Conservation (phyloP, 805 yeast genomes). For the Saturnispora zaruensis region DNA sequence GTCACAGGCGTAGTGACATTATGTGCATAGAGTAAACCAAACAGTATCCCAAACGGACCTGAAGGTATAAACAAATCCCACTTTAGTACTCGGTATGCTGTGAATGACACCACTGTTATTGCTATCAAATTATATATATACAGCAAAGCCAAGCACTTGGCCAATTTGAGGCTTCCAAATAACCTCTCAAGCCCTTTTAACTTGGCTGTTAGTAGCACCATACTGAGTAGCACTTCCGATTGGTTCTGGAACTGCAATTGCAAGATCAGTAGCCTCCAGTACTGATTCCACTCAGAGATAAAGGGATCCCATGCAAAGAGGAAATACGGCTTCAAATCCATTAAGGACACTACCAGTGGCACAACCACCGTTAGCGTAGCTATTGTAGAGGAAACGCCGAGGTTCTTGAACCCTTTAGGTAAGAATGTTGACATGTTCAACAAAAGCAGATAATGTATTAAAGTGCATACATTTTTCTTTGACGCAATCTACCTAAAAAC, state of each 20-base stretch:
- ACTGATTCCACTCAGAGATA: conserved; percentile 45
- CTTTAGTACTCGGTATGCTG: conserved; percentile 26
- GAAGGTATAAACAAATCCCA: conserved; percentile 36
- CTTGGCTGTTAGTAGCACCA: conserved; percentile 40
- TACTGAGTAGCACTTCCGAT: conserved; percentile 42
- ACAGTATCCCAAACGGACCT: conserved; percentile 36
- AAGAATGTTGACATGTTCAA: conserved; percentile 21
- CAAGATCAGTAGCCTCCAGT: conserved; percentile 43
- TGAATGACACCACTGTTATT: conserved; percentile 28
- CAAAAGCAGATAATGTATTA: not conserved
- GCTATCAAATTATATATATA: conserved; percentile 40
- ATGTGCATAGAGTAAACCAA: conserved; percentile 33
- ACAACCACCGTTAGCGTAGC: conserved; percentile 29
- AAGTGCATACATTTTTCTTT: not conserved
- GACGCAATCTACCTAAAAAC: not conserved
- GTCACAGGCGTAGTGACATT: conserved; percentile 33
- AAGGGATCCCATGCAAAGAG: conserved; percentile 43
- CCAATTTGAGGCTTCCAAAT: conserved; percentile 47
- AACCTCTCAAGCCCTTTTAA: conserved; percentile 50
- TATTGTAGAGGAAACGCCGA: conserved; percentile 35
- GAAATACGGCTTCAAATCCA: conserved; percentile 37
- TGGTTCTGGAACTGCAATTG: conserved; percentile 52
- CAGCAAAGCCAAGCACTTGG: conserved; percentile 37
- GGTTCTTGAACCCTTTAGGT: conserved; percentile 26
- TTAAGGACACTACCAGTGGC: conserved; percentile 36